A percentile compares a stretch with the other conserved stretches of the same genome.
Conservation (phyloP, 306 rosid species). For the Heteromeles arbutifolia region DNA sequence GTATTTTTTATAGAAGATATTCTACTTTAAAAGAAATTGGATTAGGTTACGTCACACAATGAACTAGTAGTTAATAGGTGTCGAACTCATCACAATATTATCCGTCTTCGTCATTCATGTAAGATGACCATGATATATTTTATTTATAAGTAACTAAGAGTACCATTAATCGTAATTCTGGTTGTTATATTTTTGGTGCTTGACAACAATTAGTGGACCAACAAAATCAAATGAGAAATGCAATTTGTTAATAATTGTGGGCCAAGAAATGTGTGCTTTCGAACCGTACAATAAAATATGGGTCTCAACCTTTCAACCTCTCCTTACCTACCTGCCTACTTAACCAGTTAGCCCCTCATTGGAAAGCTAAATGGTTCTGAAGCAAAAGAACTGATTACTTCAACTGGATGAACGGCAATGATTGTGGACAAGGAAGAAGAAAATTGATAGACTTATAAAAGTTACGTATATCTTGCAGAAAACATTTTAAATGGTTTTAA, state of each 20-base stretch:
- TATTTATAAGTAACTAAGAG: too few relatives aligned
- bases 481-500: too few relatives aligned
- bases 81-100: too few relatives aligned
- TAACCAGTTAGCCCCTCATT: background rate
- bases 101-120: accelerated
- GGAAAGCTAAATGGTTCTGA: background rate
- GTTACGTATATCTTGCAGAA: too few relatives aligned
- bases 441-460: background rate
- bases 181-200: background rate
- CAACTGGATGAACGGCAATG: background rate
- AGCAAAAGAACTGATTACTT: background rate
- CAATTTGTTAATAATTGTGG: background rate
- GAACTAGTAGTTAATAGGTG: background rate
- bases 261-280: background rate
- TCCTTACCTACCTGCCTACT: constrained; percentile 7
- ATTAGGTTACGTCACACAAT: too few relatives aligned
- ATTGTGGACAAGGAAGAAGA: background rate
- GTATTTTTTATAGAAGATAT: background rate
- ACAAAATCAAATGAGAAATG: background rate
- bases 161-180: too few relatives aligned
- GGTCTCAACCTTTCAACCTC: constrained; percentile 14
- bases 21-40: background rate
- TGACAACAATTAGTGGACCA: background rate
- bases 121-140: too few relatives aligned
- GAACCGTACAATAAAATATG: constrained; percentile 1